Evolutionary conservation across 108 stramenopile species (phyloP).

Genomic region (Skeletonema marinoi): DNA sequence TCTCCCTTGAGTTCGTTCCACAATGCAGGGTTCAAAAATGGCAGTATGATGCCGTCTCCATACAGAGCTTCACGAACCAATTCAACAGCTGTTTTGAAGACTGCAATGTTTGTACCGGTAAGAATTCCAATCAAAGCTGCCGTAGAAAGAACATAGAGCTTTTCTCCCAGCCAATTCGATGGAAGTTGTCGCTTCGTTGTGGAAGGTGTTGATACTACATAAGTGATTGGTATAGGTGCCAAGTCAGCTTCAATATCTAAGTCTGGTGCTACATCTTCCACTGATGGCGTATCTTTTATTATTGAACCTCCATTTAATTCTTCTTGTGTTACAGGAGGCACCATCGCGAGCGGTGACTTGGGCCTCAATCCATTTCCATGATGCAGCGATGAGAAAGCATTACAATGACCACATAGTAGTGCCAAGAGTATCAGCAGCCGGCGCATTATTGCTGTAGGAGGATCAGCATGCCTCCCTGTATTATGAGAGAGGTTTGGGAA

Average conservation of each 20-base stretch:
- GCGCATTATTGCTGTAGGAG: neutral
- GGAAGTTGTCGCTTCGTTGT: slow-evolving; percentile 14
- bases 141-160: slow-evolving; percentile 48
- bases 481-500: too few relatives aligned
- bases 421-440: neutral
- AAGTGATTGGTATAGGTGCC: neutral
- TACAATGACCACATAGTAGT: neutral
- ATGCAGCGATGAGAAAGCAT: neutral
- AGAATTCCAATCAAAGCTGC: slow-evolving; percentile 65
- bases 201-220: neutral
- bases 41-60: slow-evolving; percentile 31
- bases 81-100: slow-evolving; percentile 78
- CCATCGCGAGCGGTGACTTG: neutral
- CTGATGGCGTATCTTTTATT: neutral
- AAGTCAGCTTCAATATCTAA: neutral
- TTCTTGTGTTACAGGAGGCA: neutral
- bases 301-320: neutral
- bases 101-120: slow-evolving; percentile 63
- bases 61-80: slow-evolving; percentile 55
- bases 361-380: neutral
- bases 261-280: neutral
- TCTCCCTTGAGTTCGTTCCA: slow-evolving; percentile 3
- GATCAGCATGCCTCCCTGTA: too few relatives aligned
- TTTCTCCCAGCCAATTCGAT: slow-evolving; percentile 49
- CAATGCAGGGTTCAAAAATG: slow-evolving; percentile 7